Conservation (phyloP, 441 rosid genomes). For the Hura crepitans region DNA sequence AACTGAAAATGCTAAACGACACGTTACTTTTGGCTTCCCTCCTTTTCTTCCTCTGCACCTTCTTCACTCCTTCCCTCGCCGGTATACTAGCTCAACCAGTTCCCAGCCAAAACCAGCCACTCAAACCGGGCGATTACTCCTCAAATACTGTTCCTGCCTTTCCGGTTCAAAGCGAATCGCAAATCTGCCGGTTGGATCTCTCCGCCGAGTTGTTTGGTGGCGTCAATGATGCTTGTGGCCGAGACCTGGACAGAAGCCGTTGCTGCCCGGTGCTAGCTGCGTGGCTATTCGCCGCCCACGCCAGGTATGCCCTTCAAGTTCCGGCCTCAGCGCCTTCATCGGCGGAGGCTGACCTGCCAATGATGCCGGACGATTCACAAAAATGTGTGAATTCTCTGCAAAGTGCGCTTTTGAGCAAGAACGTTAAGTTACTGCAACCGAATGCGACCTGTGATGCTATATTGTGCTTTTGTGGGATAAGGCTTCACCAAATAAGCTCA, state of each 20-base stretch:
- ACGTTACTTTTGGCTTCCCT: conserved; percentile 21
- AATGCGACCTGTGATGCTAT: conserved; percentile 81
- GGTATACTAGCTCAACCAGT: conserved; percentile 59
- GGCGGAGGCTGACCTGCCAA: conserved; percentile 57
- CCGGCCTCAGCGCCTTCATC: conserved; percentile 53
- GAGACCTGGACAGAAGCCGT: conserved; percentile 77
- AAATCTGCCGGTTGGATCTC: conserved; percentile 76
- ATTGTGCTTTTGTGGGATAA: conserved; percentile 88
- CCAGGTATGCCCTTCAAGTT: conserved; percentile 72
- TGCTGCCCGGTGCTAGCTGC: conserved; percentile 95
- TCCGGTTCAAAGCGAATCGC: conserved; percentile 63
- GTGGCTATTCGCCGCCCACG: conserved; percentile 95
- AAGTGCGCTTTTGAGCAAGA: conserved; percentile 62
- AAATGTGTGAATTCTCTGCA: conserved; percentile 88
- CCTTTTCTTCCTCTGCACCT: conserved; percentile 13
- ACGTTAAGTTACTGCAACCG: conserved; percentile 76
- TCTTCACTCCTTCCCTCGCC: conserved; percentile 28
- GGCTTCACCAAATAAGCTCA: conserved; percentile 90
- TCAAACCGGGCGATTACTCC: conserved; percentile 36
- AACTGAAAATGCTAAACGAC: conserved; percentile 13
- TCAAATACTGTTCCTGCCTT: conserved; percentile 78
- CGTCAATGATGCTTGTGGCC: conserved; percentile 76
- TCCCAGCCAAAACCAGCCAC: conserved; percentile 36
- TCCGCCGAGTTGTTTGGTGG: conserved; percentile 95
- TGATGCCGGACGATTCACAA: conserved; percentile 95